Base-by-base conservation (phyloP, 371 early-diverging fungal species). In the Rhizopus delemar region DNA sequence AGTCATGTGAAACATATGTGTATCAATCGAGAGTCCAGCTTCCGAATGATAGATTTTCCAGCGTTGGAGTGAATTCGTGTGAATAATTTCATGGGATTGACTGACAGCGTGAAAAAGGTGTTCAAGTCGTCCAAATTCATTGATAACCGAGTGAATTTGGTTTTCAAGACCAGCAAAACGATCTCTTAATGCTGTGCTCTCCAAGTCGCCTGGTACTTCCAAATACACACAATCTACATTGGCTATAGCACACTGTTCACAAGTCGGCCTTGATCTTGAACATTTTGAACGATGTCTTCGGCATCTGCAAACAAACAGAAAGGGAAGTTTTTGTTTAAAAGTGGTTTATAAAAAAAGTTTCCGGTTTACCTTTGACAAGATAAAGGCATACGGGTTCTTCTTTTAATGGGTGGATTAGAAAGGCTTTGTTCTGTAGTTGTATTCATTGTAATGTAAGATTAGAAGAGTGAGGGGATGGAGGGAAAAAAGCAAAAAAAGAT, bases 241-340 rank as follows among this genome's bases (percentile, higher is more conserved):
- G 28, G 69, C 72, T 7, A 35, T 41, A 13, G 56, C 12, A 57
- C 79, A 78, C 49, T 78, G 75, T 31, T 71, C 70, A 54, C 79
- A 78, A 0, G 55, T 43, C 31, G 78, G 78, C 50, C 75, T 66
- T 39, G 69, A 63, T 5, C 78, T 63, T 35, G 75, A 78, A 53
- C 79, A 78, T 51, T 71, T 75, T 22, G 79, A 78, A 22, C 79
- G 64, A 48, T 78, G 74, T 51, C 68, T 73, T 36, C 78, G 73
- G 50, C 78, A 78, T 43, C 78, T 78, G 53, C 2, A 22, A 22
- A 22, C 22, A 22, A 22, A 2, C 22, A 22, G 2, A 22, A 22
- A 22, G 2, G 22, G 22, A 22, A 22, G 22, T 22, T 22, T 22
- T 22, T 22, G 22, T 22, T 22, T 22, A 22, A 22, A 22, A 22